Conservation (phyloP, 257 asterid species). For the Scutellaria minor region DNA sequence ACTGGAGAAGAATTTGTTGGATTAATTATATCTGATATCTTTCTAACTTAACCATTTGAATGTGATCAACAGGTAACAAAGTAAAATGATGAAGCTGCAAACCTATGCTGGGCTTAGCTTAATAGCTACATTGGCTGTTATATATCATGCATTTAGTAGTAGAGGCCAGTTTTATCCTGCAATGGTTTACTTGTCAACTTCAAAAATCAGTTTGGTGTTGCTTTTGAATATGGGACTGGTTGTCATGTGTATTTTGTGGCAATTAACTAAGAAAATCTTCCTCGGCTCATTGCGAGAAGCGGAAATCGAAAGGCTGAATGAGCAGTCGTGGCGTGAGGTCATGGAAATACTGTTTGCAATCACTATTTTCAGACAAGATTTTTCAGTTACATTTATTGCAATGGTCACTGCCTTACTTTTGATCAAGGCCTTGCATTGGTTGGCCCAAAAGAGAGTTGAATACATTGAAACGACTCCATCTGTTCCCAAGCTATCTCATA, state of each 20-base stretch:
- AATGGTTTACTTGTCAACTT: slow-evolving; percentile 86
- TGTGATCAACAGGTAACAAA: slow-evolving; percentile 49
- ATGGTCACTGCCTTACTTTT: slow-evolving; percentile 88
- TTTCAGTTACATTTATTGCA: slow-evolving; percentile 79
- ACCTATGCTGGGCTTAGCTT: slow-evolving; percentile 83
- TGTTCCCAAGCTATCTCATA: slow-evolving; percentile 72
- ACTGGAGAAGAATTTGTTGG: neutral
- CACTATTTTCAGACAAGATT: slow-evolving; percentile 93
- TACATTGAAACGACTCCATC: slow-evolving; percentile 95
- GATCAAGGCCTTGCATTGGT: slow-evolving; percentile 96
- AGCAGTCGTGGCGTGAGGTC: slow-evolving; percentile 96
- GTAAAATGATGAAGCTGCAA: slow-evolving; percentile 79
- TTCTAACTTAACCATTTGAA: slow-evolving; percentile 30
- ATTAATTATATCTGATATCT: neutral
- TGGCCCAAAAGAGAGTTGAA: slow-evolving; percentile 97
- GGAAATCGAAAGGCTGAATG: slow-evolving; percentile 96
- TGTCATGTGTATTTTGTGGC: slow-evolving; percentile 88
- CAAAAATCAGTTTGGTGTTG: slow-evolving; percentile 87
- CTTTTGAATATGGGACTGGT: slow-evolving; percentile 91
- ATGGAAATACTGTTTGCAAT: slow-evolving; percentile 97
- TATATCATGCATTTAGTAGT: slow-evolving; percentile 79
- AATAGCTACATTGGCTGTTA: slow-evolving; percentile 67
- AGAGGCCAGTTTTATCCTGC: slow-evolving; percentile 97
- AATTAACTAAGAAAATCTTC: slow-evolving; percentile 85
- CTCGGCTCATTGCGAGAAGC: slow-evolving; percentile 97